These are phyloP conservation scores for Dendrothele bispora DNA, from an alignment of 768 basidiomycete species.

Conservation along the genomic window DNA sequence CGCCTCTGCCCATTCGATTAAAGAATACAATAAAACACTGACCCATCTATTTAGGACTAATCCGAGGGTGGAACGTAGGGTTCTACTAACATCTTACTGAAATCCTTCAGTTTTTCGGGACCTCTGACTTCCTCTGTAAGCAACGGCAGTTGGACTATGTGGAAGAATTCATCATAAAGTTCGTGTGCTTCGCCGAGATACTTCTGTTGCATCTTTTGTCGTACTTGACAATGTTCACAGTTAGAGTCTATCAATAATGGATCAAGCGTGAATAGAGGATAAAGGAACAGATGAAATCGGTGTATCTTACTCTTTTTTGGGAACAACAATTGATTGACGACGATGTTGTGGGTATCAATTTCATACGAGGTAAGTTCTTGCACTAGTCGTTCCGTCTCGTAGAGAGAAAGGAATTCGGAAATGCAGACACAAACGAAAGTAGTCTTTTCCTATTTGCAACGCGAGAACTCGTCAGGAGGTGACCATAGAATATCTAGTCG, in stretches of 20 bases:
- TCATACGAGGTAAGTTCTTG: slow-evolving; percentile 94
- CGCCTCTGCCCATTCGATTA: too few species aligned
- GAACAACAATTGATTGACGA: slow-evolving; percentile 96
- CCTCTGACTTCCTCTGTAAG: slow-evolving; percentile 97
- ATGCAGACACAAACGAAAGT: slow-evolving; percentile 99
- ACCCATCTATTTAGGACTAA: slow-evolving; percentile 33
- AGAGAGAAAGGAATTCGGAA: slow-evolving; percentile 96
- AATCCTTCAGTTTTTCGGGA: slow-evolving; percentile 88
- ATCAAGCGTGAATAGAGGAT: background rate
- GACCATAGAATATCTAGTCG: slow-evolving; percentile 1
- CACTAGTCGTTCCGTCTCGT: slow-evolving; percentile 97
- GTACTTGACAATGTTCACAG: slow-evolving; percentile 93
- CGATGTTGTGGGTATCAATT: slow-evolving; percentile 98
- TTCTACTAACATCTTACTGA: slow-evolving; percentile 87
- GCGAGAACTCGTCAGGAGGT: background rate
- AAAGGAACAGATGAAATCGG: slow-evolving; percentile 10
- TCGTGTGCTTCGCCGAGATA: slow-evolving; percentile 90
- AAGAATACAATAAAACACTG: too few species aligned
- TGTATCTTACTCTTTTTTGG: slow-evolving; percentile 87
- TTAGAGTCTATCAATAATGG: slow-evolving; percentile 61
- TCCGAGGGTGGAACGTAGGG: slow-evolving; percentile 62
- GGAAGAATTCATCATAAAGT: slow-evolving; percentile 96
- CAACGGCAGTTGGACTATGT: slow-evolving; percentile 90
- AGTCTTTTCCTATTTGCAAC: slow-evolving; percentile 86
- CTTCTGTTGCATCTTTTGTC: slow-evolving; percentile 98